phyloP scores from a whole-genome alignment of 2,329 filamentous ascomycete genomes.

The Fusarium buxicola region DNA sequence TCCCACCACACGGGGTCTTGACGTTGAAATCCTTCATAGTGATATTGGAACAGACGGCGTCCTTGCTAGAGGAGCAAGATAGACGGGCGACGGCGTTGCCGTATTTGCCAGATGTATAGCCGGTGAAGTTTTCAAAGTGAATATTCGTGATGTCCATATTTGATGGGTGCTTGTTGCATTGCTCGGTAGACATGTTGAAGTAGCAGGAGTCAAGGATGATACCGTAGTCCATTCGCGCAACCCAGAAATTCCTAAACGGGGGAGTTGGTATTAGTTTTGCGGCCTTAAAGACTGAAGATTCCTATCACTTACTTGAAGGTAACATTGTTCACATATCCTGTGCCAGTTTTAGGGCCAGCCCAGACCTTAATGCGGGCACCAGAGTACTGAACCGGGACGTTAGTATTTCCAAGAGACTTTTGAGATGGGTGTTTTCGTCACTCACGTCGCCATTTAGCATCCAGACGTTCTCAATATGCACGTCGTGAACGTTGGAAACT shows the following conservation, averaged over 20 bases:
- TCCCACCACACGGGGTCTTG: slow-evolving; percentile 4
- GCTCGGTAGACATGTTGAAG: slow-evolving; percentile 63
- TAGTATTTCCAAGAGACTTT: rapidly evolving
- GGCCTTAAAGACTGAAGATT: rapidly evolving
- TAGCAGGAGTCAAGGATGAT: slow-evolving; percentile 72
- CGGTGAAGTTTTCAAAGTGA: slow-evolving; percentile 68
- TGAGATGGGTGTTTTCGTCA: rapidly evolving
- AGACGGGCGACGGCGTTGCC: slow-evolving; percentile 66
- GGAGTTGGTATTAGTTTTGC: rapidly evolving
- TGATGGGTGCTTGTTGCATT: slow-evolving; percentile 65
- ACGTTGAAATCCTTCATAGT: slow-evolving; percentile 66
- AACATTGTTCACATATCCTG: slow-evolving; percentile 71
- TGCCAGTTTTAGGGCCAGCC: slow-evolving; percentile 68
- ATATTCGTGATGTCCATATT: slow-evolving; percentile 70
- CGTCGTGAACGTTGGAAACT: slow-evolving; percentile 66
- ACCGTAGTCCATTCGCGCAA: slow-evolving; percentile 68
- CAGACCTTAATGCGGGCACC: slow-evolving; percentile 71
- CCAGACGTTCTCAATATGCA: slow-evolving; percentile 69
- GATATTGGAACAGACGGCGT: slow-evolving; percentile 68
- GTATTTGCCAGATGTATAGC: slow-evolving; percentile 66
- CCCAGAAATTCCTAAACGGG: slow-evolving; percentile 61
- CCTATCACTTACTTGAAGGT: slow-evolving; percentile 58
- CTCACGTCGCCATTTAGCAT: slow-evolving; percentile 58
- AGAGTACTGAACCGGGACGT: slow-evolving; percentile 46
- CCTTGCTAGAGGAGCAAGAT: slow-evolving; percentile 63